A percentile compares a stretch with the other conserved stretches of the same genome.
Evolutionary conservation across 495 filamentous ascomycete species (phyloP).

Genomic region (Hyaloscypha bicolor): DNA sequence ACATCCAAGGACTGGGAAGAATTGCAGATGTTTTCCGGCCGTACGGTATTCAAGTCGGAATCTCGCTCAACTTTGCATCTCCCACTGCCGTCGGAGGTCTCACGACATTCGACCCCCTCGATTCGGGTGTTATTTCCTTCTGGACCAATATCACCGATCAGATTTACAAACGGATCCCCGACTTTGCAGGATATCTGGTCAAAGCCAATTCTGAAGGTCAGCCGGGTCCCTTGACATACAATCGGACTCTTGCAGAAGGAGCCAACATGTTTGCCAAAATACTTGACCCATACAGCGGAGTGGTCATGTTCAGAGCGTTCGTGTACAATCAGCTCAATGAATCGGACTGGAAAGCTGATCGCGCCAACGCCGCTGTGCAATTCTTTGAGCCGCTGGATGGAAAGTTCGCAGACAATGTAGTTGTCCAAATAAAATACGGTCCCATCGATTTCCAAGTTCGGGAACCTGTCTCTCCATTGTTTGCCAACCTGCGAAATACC

Average conservation of each 20-base stretch:
- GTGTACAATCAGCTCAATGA: conserved; percentile 68
- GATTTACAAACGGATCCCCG: conserved; percentile 63
- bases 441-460: conserved; percentile 79
- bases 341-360: conserved; percentile 63
- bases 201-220: conserved; percentile 78
- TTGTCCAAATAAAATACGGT: conserved; percentile 74
- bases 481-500: conserved; percentile 63
- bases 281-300: conserved; percentile 61
- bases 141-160: conserved; percentile 61
- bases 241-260: conserved; percentile 67
- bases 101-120: conserved; percentile 65
- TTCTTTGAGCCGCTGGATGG: conserved; percentile 68
- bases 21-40: conserved; percentile 68
- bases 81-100: conserved; percentile 60
- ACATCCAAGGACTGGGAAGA: conserved; percentile 61
- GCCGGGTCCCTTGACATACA: conserved; percentile 69
- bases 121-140: conserved; percentile 58
- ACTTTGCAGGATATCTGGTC: conserved; percentile 69
- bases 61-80: conserved; percentile 70
- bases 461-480: conserved; percentile 69
- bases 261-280: conserved; percentile 71
- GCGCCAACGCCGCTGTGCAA: conserved; percentile 68
- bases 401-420: conserved; percentile 68
- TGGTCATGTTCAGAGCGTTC: conserved; percentile 74
- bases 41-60: conserved; percentile 66